phyloP scores from a whole-genome alignment of 371 early-diverging fungal genomes.

The Dentiscutata heterogama region DNA sequence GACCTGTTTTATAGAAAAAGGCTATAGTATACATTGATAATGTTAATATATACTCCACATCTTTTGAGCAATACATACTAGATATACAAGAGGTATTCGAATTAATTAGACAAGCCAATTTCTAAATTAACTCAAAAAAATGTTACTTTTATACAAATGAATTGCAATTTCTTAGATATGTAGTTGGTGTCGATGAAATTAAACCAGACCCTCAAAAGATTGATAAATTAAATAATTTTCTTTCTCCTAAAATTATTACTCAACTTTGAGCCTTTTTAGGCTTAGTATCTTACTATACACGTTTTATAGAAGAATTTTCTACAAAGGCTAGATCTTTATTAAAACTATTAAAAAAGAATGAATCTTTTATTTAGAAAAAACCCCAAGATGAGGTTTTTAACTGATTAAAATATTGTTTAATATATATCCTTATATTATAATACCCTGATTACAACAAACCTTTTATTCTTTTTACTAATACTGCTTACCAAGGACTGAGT shows the following conservation, averaged over 20 bases:
- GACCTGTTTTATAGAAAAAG: slow-evolving; percentile 21
- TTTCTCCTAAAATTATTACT: slow-evolving; percentile 47
- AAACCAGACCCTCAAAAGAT: slow-evolving; percentile 43
- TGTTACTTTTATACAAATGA: slow-evolving; percentile 8
- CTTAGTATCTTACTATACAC: slow-evolving; percentile 53
- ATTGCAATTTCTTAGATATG: slow-evolving; percentile 20
- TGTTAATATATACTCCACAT: too few species aligned
- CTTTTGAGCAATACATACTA: slow-evolving; percentile 8
- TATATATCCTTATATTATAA: slow-evolving; percentile 42
- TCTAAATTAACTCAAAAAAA: slow-evolving; percentile 26
- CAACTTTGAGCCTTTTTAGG: slow-evolving; percentile 59
- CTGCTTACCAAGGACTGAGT: slow-evolving; percentile 51
- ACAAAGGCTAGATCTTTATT: slow-evolving; percentile 57
- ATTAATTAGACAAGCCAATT: neutral
- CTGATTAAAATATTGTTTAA: slow-evolving; percentile 43
- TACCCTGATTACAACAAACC: slow-evolving; percentile 50
- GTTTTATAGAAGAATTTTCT: slow-evolving; percentile 55
- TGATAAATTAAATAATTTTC: slow-evolving; percentile 4
- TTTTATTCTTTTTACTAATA: slow-evolving; percentile 50
- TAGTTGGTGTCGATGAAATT: neutral
- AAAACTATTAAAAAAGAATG: slow-evolving; percentile 51
- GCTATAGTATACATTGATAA: slow-evolving; percentile 53
- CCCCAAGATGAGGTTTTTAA: slow-evolving; percentile 51
- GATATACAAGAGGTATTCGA: slow-evolving; percentile 20
- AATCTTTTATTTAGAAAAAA: slow-evolving; percentile 46